Percentiles rank a stretch among this genome's conserved stretches.
These are phyloP conservation scores for Paramyrothecium sp. DNA, from an alignment of 2,329 filamentous ascomycete species.

Conservation along the genomic window DNA sequence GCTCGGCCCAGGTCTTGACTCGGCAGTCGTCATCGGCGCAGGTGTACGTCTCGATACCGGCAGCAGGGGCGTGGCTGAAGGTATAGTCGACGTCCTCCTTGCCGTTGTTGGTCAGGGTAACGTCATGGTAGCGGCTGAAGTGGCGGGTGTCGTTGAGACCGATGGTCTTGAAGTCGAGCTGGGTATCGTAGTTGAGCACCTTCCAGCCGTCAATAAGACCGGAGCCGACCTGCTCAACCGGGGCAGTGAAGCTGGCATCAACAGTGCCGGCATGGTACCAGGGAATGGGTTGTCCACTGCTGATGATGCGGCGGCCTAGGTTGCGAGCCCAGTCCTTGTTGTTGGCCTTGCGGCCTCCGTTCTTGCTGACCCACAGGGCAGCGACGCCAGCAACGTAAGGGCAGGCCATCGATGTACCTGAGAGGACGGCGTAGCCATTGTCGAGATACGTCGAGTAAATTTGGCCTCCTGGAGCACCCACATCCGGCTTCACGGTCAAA, in stretches of 20 bases:
- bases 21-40: slow-evolving; percentile 1
- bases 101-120: slow-evolving; percentile 36
- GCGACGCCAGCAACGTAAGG: slow-evolving; percentile 43
- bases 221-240: slow-evolving; percentile 36
- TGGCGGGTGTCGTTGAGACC: slow-evolving; percentile 44
- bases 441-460: slow-evolving; percentile 39
- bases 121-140: slow-evolving; percentile 21
- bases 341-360: slow-evolving; percentile 27
- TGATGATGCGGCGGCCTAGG: slow-evolving; percentile 27
- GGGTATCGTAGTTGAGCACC: slow-evolving; percentile 37
- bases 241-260: slow-evolving; percentile 20
- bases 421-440: slow-evolving; percentile 28
- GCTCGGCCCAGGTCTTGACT: slow-evolving; percentile 4
- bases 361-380: slow-evolving; percentile 30
- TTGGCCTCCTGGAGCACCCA: slow-evolving; percentile 39
- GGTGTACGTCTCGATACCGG: slow-evolving; percentile 32
- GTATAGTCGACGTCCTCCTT: slow-evolving; percentile 31
- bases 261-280: slow-evolving; percentile 16
- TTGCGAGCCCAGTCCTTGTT: slow-evolving; percentile 21
- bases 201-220: slow-evolving; percentile 45
- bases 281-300: slow-evolving; percentile 22
- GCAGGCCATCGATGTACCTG: slow-evolving; percentile 47
- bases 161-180: slow-evolving; percentile 34
- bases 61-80: slow-evolving; percentile 22
- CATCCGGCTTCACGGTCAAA: slow-evolving; percentile 39